phyloP scores from a whole-genome alignment of 2,329 filamentous ascomycete species.

The Beauveria asiatica region DNA sequence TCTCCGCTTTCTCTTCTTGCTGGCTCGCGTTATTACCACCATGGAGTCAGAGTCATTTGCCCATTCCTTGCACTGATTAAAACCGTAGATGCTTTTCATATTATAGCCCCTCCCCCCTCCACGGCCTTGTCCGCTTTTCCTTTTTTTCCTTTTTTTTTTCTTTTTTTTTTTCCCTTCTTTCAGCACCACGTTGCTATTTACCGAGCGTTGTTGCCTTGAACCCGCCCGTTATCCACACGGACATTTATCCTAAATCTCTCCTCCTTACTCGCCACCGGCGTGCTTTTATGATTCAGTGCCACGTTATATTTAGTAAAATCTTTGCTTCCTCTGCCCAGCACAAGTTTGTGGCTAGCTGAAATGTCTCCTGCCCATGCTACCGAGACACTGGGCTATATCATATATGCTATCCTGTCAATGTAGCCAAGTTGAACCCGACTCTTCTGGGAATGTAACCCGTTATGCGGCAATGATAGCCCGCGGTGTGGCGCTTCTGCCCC shows the following conservation, averaged over 20 bases:
- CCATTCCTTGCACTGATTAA: too few relatives aligned
- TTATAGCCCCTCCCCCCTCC: background rate
- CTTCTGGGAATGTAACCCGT: background rate
- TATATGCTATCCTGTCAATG: background rate
- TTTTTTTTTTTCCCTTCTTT: background rate
- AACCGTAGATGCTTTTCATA: background rate
- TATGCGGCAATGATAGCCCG: constrained; percentile 2
- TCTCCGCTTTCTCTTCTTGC: background rate
- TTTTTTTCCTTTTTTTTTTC: background rate
- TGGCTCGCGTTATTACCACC: background rate
- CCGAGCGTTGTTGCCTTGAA: background rate
- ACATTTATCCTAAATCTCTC: background rate
- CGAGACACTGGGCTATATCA: background rate
- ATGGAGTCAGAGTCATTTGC: background rate
- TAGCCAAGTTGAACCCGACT: background rate
- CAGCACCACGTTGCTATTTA: constrained; percentile 9
- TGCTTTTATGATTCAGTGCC: background rate
- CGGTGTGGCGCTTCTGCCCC: constrained; percentile 10
- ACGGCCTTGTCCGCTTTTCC: constrained; percentile 2
- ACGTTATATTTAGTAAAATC: background rate
- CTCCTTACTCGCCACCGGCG: background rate
- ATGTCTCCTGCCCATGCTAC: background rate
- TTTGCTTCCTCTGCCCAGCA: background rate
- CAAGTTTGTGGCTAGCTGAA: background rate
- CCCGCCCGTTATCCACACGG: background rate